Conservation (phyloP, 352 stramenopile species). For the Phytophthora meadii region DNA sequence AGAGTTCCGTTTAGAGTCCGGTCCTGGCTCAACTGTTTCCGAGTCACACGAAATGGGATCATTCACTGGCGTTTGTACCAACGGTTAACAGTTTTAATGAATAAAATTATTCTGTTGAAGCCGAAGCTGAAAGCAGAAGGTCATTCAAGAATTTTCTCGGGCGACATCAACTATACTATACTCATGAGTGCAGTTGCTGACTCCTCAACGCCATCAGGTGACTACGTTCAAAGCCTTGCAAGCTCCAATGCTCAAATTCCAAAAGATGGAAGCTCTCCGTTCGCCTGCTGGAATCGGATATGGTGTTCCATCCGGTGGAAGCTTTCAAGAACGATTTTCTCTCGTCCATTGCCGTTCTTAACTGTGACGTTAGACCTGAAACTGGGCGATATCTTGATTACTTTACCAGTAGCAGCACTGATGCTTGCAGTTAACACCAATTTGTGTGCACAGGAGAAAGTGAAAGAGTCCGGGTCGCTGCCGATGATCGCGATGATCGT, state of each 20-base stretch:
- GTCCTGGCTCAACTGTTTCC: no score
- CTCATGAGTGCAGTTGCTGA: background rate
- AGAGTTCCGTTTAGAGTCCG: no score
- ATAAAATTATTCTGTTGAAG: no score
- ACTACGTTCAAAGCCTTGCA: background rate
- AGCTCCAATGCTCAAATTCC: background rate
- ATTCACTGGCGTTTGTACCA: no score
- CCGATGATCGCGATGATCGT: conserved; percentile 42
- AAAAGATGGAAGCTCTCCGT: background rate
- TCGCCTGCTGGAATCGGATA: conserved; percentile 18
- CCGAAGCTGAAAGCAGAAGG: no score
- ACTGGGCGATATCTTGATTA: conserved; percentile 40
- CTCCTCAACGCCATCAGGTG: background rate
- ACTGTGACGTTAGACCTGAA: conserved; percentile 41
- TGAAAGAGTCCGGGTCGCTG: conserved; percentile 19
- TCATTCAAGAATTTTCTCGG: no score
- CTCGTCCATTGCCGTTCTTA: conserved; percentile 26
- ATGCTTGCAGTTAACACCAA: conserved; percentile 27
- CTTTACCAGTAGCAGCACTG: conserved; percentile 16
- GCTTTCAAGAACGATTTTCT: conserved; percentile 26
- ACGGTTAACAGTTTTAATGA: no score
- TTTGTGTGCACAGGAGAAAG: conserved; percentile 12
- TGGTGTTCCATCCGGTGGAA: conserved; percentile 34
- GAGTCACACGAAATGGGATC: no score
- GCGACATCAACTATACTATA: no score